A percentile compares a stretch with the other conserved stretches of the same genome.
These are phyloP conservation scores for Sarocladium strictum DNA, from an alignment of 2,329 filamentous ascomycete species.

Conservation along the genomic window DNA sequence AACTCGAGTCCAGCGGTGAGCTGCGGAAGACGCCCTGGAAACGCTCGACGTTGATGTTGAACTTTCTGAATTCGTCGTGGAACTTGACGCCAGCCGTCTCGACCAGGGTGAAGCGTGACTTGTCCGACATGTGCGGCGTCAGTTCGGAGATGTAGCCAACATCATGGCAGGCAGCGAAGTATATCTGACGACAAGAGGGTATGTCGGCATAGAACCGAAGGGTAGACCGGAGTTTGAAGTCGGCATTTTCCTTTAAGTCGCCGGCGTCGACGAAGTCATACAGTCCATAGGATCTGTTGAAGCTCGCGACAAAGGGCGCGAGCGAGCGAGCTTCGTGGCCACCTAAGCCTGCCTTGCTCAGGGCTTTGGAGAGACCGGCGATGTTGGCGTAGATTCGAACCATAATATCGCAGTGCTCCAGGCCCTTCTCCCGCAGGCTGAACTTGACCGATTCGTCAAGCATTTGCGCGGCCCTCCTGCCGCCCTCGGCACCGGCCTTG, in stretches of 20 bases:
- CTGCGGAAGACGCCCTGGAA: slow-evolving; percentile 47
- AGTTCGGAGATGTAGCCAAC: slow-evolving; percentile 44
- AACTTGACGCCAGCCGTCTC: slow-evolving; percentile 38
- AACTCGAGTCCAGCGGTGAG: background rate
- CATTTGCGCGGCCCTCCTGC: slow-evolving; percentile 46
- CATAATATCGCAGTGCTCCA: slow-evolving; percentile 46
- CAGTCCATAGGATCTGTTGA: slow-evolving; percentile 50
- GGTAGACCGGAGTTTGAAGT: slow-evolving; percentile 50
- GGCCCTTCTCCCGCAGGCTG: slow-evolving; percentile 38
- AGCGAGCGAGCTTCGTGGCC: slow-evolving; percentile 51
- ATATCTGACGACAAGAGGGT: slow-evolving; percentile 57
- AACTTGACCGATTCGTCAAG: slow-evolving; percentile 45
- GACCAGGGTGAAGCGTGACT: slow-evolving; percentile 49
- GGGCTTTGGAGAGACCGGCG: slow-evolving; percentile 42
- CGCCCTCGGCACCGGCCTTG: slow-evolving; percentile 43
- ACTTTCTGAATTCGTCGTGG: slow-evolving; percentile 55
- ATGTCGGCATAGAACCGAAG: slow-evolving; percentile 49
- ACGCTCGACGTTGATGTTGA: slow-evolving; percentile 86
- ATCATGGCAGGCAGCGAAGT: slow-evolving; percentile 58
- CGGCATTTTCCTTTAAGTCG: slow-evolving; percentile 52
- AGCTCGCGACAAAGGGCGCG: slow-evolving; percentile 48
- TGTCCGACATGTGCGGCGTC: slow-evolving; percentile 41
- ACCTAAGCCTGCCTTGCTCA: slow-evolving; percentile 38
- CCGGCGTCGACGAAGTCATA: slow-evolving; percentile 59
- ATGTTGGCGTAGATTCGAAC: slow-evolving; percentile 52